These are phyloP conservation scores for Medicago arabica DNA, from an alignment of 306 rosid species.

Conservation along the genomic window DNA sequence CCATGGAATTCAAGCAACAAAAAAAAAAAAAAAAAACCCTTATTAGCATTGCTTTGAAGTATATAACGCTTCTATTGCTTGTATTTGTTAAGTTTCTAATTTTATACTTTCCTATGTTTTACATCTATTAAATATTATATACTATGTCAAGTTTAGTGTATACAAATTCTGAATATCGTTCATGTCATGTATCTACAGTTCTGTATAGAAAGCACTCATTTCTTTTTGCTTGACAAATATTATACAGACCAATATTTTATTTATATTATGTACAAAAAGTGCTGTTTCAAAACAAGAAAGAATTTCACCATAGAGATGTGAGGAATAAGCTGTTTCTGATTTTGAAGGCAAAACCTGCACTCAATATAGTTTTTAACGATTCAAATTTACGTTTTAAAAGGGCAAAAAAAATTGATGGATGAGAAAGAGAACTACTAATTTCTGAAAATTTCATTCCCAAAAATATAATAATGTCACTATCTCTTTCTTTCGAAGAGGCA, in stretches of 20 bases:
- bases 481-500: conserved; percentile 37
- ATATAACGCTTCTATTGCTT: conserved; percentile 29
- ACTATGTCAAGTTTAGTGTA: conserved; percentile 10
- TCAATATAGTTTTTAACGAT: neutral
- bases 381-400: conserved; percentile 12
- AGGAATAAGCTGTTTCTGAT: conserved; percentile 1
- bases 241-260: conserved; percentile 3
- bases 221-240: conserved; percentile 24
- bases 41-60: conserved; percentile 28
- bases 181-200: conserved; percentile 17
- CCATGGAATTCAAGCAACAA: conserved; percentile 40
- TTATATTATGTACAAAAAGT: conserved; percentile 17
- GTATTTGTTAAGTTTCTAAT: conserved; percentile 34
- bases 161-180: conserved; percentile 19
- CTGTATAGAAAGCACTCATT: conserved; percentile 13
- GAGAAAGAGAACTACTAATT: conserved; percentile 11
- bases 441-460: conserved; percentile 15
- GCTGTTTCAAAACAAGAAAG: conserved; percentile 5
- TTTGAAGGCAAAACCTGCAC: conserved; percentile 20
- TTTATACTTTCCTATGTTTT: conserved; percentile 19
- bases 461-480: conserved; percentile 22
- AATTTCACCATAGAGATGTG: conserved; percentile 5
- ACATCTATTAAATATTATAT: conserved; percentile 21
- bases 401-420: neutral
- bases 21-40: conserved; percentile 1